A percentile compares a stretch with the other conserved stretches of the same genome.
phyloP scores from a whole-genome alignment of 768 basidiomycete genomes.

The Mrakia blollopis region DNA sequence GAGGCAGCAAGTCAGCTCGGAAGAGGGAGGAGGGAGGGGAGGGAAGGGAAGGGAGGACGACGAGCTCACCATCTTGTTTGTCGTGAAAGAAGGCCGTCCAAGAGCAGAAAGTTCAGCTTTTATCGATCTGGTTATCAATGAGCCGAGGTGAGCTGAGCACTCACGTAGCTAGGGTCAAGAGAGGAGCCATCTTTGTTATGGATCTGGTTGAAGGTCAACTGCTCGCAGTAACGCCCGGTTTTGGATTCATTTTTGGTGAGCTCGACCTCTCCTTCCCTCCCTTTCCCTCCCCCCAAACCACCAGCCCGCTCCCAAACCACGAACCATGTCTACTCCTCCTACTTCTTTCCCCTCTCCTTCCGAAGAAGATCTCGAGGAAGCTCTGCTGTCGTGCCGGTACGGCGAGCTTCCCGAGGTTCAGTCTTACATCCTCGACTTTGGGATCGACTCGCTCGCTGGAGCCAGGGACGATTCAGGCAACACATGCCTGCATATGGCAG shows the following conservation, averaged over 20 bases:
- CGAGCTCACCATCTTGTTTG: conserved; percentile 1
- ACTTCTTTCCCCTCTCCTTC: conserved; percentile 35
- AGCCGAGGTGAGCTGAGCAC: too few relatives aligned
- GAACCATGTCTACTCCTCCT: background rate
- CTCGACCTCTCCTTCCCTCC: background rate
- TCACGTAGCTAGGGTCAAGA: conserved; percentile 27
- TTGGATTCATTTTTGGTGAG: background rate
- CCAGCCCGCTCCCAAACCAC: background rate
- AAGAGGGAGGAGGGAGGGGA: background rate
- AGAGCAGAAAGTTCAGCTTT: background rate
- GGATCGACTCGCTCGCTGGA: conserved; percentile 40
- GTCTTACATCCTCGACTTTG: conserved; percentile 59
- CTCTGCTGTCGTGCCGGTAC: conserved; percentile 78
- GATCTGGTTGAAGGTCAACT: conserved; percentile 1
- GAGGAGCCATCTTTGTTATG: conserved; percentile 23
- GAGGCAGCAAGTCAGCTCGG: background rate
- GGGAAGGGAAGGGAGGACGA: background rate
- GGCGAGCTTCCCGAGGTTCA: conserved; percentile 64
- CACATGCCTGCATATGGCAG: conserved; percentile 76
- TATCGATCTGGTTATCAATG: background rate
- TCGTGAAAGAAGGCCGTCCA: background rate
- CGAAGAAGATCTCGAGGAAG: conserved; percentile 54
- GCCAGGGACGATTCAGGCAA: conserved; percentile 73
- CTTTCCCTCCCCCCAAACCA: background rate
- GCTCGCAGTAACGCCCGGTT: background rate